Evolutionary conservation across 352 stramenopile species (phyloP).

Genomic region (Blastocystis sp.): DNA sequence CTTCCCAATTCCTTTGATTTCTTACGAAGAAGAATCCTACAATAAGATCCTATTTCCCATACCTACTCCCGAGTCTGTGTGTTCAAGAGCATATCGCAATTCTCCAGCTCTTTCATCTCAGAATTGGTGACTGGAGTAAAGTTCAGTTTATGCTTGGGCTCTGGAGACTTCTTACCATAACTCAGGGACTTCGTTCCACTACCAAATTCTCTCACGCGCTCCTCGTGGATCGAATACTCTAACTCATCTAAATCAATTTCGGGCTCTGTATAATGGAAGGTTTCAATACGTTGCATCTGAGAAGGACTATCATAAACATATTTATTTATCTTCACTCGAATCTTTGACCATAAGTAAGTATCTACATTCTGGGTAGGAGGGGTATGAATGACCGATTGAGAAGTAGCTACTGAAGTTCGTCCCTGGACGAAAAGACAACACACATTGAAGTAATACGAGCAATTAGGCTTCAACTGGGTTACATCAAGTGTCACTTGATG

Average conservation of each 20-base stretch:
- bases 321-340: constrained; percentile 45
- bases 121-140: not conserved
- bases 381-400: not conserved
- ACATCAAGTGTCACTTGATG: constrained; percentile 35
- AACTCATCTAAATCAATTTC: constrained; percentile 44
- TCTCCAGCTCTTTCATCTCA: constrained; percentile 54
- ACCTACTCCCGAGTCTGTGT: constrained; percentile 18
- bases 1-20: constrained; percentile 31
- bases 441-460: constrained; percentile 41
- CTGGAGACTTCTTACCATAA: not conserved
- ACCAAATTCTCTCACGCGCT: not conserved
- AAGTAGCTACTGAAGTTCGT: not conserved
- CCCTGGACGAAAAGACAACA: constrained; percentile 52
- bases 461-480: constrained; percentile 39
- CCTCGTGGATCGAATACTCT: not conserved
- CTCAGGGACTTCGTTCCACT: not conserved
- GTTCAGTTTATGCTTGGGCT: not conserved
- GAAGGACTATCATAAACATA: constrained; percentile 21
- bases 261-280: not conserved
- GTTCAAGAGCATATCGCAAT: constrained; percentile 32
- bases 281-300: constrained; percentile 29
- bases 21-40: constrained; percentile 21
- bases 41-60: not conserved
- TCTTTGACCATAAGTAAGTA: constrained; percentile 54
- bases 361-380: not conserved